phyloP scores from a whole-genome alignment of 2,329 filamentous ascomycete species.

The Neofusicoccum umdonicola region DNA sequence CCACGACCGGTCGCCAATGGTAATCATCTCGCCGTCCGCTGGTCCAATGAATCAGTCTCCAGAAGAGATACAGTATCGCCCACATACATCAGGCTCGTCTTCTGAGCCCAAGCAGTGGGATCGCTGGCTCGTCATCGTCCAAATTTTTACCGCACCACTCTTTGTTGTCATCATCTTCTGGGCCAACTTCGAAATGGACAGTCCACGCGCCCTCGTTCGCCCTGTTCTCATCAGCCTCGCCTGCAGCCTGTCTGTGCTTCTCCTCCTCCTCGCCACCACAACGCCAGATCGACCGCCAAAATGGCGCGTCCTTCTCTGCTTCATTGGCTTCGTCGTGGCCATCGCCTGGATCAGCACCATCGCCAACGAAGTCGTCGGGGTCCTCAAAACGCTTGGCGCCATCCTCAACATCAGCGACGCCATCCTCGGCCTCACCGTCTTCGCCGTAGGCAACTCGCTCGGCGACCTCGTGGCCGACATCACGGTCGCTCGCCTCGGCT shows the following conservation, averaged over 20 bases:
- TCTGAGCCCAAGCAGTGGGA: conserved; percentile 65
- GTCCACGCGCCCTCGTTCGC: conserved; percentile 59
- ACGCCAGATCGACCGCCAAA: conserved; percentile 64
- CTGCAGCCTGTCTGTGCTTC: conserved; percentile 65
- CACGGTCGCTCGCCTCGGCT: conserved; percentile 88
- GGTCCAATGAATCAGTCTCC: conserved; percentile 34
- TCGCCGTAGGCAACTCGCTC: conserved; percentile 92
- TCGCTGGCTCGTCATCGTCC: conserved; percentile 81
- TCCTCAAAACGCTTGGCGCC: conserved; percentile 89
- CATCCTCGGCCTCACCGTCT: conserved; percentile 89
- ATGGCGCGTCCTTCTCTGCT: conserved; percentile 77
- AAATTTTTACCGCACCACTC: conserved; percentile 81
- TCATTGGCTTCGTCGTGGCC: conserved; percentile 84
- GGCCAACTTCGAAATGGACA: conserved; percentile 63
- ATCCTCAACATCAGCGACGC: conserved; percentile 92
- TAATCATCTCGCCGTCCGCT: conserved; percentile 32
- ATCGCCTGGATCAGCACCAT: conserved; percentile 97
- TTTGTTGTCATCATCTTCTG: conserved; percentile 78
- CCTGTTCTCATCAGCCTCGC: conserved; percentile 43
- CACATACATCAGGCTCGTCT: conserved; percentile 18
- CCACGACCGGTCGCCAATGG: conserved; percentile 15
- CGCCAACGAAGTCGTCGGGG: conserved; percentile 90
- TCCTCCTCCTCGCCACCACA: conserved; percentile 66
- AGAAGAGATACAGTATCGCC: conserved; percentile 29
- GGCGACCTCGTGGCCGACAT: conserved; percentile 94